Percentiles rank a stretch among this genome's conserved stretches.
These are phyloP conservation scores for Paraleonurus japonicus DNA, from an alignment of 257 asterid genomes.

Conservation along the genomic window DNA sequence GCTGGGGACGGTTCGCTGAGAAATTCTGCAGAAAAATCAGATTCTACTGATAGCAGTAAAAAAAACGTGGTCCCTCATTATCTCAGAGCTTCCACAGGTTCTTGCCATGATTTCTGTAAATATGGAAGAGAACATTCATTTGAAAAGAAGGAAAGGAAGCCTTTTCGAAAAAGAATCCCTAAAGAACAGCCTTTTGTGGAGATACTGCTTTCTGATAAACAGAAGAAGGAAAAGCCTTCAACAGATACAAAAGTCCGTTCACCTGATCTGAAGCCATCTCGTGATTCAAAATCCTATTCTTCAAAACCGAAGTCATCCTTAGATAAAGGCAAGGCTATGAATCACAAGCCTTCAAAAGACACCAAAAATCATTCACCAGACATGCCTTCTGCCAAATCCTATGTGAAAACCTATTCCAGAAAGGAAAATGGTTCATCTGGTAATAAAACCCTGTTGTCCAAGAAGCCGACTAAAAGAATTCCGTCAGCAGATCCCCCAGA, in stretches of 20 bases:
- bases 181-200: conserved; percentile 31
- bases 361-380: conserved; percentile 18
- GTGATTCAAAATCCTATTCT: conserved; percentile 28
- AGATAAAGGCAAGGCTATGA: conserved; percentile 25
- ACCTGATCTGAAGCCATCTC: conserved; percentile 23
- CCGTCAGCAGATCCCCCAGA: conserved; percentile 53
- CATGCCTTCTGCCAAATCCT: conserved; percentile 26
- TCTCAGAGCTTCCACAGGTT: conserved; percentile 85
- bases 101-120: conserved; percentile 89
- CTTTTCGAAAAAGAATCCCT: conserved; percentile 38
- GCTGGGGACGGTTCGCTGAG: conserved; percentile 34
- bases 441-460: conserved; percentile 17
- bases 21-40: conserved; percentile 43
- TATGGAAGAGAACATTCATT: conserved; percentile 49
- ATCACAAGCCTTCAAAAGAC: conserved; percentile 19
- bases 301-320: conserved; percentile 29
- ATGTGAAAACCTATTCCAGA: conserved; percentile 19
- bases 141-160: conserved; percentile 50
- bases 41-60: conserved; percentile 29
- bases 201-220: conserved; percentile 35
- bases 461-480: conserved; percentile 14
- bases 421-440: conserved; percentile 29
- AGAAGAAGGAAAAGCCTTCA: conserved; percentile 34
- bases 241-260: conserved; percentile 11
- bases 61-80: conserved; percentile 49